phyloP scores from a whole-genome alignment of 2,329 filamentous ascomycete genomes.

The Cladobotryum mycophilum region DNA sequence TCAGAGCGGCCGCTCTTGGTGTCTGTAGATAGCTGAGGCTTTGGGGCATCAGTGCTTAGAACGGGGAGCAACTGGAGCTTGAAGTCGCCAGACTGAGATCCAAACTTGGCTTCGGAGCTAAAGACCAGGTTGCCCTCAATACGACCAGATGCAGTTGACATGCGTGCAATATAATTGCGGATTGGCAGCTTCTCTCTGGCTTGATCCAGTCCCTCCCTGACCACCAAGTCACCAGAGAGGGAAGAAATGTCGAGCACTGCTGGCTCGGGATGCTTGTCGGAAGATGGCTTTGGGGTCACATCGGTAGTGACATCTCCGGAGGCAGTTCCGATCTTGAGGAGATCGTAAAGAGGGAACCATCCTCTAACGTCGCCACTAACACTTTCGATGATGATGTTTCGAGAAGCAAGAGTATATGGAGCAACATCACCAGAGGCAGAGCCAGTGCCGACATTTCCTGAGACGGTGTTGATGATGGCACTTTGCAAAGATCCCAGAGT shows the following conservation, averaged over 20 bases:
- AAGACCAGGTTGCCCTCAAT: constrained; percentile 37
- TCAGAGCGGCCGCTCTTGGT: constrained; percentile 38
- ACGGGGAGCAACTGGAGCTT: constrained; percentile 39
- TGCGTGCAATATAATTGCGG: constrained; percentile 40
- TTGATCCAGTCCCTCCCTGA: constrained; percentile 34
- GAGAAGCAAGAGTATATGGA: constrained; percentile 37
- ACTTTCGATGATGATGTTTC: constrained; percentile 36
- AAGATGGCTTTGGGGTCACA: constrained; percentile 36
- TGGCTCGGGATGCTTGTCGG: constrained; percentile 26
- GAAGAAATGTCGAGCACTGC: constrained; percentile 37
- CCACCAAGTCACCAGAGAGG: constrained; percentile 37
- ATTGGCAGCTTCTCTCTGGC: constrained; percentile 29
- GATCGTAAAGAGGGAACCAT: constrained; percentile 45
- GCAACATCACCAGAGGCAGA: constrained; percentile 20
- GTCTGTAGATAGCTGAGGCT: constrained; percentile 32
- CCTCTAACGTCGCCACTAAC: constrained; percentile 40
- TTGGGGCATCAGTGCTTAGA: constrained; percentile 22
- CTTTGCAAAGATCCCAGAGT: constrained; percentile 25
- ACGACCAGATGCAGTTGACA: constrained; percentile 39
- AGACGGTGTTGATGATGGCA: constrained; percentile 28
- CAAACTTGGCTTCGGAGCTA: constrained; percentile 28
- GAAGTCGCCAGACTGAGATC: constrained; percentile 36
- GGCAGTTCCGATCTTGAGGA: constrained; percentile 37
- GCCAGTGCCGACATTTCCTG: constrained; percentile 33
- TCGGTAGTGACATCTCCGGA: constrained; percentile 38